A percentile compares a stretch with the other conserved stretches of the same genome.
Evolutionary conservation across 2,329 filamentous ascomycete genomes (phyloP).

Genomic region (Aspergillus sp.): DNA sequence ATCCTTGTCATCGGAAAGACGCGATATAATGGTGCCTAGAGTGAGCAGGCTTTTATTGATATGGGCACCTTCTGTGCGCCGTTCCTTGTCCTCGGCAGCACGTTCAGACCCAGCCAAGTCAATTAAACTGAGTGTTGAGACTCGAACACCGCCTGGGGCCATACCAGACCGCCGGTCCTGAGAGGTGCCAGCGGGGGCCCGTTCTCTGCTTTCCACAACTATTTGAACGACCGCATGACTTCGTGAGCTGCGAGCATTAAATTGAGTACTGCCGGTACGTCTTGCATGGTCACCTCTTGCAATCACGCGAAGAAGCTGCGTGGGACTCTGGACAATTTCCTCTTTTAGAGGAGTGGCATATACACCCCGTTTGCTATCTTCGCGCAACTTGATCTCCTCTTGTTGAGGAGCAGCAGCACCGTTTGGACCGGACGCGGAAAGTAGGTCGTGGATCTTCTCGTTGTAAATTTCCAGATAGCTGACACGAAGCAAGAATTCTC

Average conservation of each 20-base stretch:
- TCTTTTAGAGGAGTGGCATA: slow-evolving; percentile 96
- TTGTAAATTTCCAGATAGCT: slow-evolving; percentile 99
- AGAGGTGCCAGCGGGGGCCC: slow-evolving; percentile 59
- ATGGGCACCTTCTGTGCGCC: slow-evolving; percentile 89
- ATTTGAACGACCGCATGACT: slow-evolving; percentile 99
- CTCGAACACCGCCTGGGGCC: slow-evolving; percentile 83
- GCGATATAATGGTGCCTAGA: slow-evolving; percentile 89
- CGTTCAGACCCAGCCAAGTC: slow-evolving; percentile 96
- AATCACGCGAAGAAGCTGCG: slow-evolving; percentile 90
- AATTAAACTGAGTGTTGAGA: slow-evolving; percentile 92
- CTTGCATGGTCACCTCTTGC: slow-evolving; percentile 89
- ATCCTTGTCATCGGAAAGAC: slow-evolving; percentile 85
- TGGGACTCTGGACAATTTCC: slow-evolving; percentile 97
- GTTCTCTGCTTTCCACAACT: slow-evolving; percentile 93
- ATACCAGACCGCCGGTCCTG: slow-evolving; percentile 68
- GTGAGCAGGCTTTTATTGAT: slow-evolving; percentile 98
- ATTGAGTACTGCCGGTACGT: slow-evolving; percentile 90
- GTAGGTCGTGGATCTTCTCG: slow-evolving; percentile 90
- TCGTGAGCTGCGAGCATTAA: slow-evolving; percentile 92
- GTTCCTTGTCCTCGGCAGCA: slow-evolving; percentile 91
- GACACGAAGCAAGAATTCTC: slow-evolving; percentile 91
- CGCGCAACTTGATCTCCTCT: slow-evolving; percentile 95
- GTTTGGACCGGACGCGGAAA: slow-evolving; percentile 68
- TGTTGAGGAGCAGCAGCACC: slow-evolving; percentile 59
- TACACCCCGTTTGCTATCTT: slow-evolving; percentile 93